Evolutionary conservation across 768 basidiomycete species (phyloP).

Genomic region (Leccinellum luteum): DNA sequence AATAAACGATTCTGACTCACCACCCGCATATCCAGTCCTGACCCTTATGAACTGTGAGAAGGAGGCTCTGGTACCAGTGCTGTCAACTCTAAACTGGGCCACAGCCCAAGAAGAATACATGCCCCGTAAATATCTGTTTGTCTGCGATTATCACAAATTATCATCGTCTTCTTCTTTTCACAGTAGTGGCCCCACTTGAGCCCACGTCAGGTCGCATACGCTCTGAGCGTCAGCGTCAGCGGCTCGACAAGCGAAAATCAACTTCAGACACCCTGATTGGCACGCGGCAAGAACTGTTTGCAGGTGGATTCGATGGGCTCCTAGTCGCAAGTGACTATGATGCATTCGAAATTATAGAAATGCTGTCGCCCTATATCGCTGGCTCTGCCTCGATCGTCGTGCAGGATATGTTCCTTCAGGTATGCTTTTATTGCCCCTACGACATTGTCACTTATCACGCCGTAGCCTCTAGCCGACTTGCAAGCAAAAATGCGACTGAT

Average conservation of each 20-base stretch:
- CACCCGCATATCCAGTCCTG: constrained; percentile 86
- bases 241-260: constrained; percentile 74
- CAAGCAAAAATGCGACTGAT: constrained; percentile 66
- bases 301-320: constrained; percentile 89
- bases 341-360: constrained; percentile 74
- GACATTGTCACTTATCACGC: constrained; percentile 6
- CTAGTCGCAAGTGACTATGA: constrained; percentile 85
- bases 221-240: constrained; percentile 68
- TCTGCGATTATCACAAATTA: neutral
- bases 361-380: constrained; percentile 69
- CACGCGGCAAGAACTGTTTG: constrained; percentile 77
- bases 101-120: constrained; percentile 75
- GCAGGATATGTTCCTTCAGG: constrained; percentile 80
- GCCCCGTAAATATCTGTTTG: constrained; percentile 45
- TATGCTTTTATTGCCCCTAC: constrained; percentile 26
- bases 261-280: constrained; percentile 58
- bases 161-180: constrained; percentile 1
- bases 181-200: constrained; percentile 62
- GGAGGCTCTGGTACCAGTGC: constrained; percentile 46
- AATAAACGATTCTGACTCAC: constrained; percentile 87
- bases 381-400: constrained; percentile 88
- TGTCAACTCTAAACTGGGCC: constrained; percentile 86
- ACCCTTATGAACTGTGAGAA: constrained; percentile 82
- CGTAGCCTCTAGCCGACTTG: constrained; percentile 71
- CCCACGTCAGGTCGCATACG: constrained; percentile 54